Base-by-base conservation (phyloP, 208 protist species). In the Trypanosoma congolense region DNA sequence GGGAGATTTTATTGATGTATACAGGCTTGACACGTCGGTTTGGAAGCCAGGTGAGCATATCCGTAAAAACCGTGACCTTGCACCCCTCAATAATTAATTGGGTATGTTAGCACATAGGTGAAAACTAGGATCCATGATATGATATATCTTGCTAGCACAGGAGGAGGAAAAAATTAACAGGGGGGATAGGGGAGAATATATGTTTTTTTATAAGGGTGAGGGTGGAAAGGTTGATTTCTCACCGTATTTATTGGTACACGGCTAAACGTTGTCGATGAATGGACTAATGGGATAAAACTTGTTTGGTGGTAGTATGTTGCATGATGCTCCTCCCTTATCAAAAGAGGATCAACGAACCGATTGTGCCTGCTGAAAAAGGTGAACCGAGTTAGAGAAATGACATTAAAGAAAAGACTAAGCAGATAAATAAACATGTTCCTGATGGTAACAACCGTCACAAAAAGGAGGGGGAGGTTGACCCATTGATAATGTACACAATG, bases 1-100 rank as follows among this genome's bases (percentile, higher is more conserved):
- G 31, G 90, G 90, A 8, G 90, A 96, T 57, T 90, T 75, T 69
- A 96, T 96, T 50, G 73, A 84, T 53, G 85, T 87, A 21, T 96
- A 94, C 73, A 87, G 66, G 19, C 61, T 96, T 4, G 74, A 93
- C 61, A 75, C 87, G 3, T 69, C 65, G 31, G 65, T 87, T 22
- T 96, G 79, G 75, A 75, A 91, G 51, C 83, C 84, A 30, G 78
- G 77, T 21, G 70, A 70, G 8, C 85, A 90, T 48, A 47, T 79
- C 42, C 75, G 90, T 42, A 68, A 92, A 2, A 96, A 96, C 61
- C 81, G 83, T 40, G 90, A 96, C 63, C 68, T 77, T 50, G 59
- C 4, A 1, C 22, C 54, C 16, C 33, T 48, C 16, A 25, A 18
- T 30, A 21, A 19, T 3, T 47, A 38, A n/a, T 18, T n/a, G 14